phyloP scores from a whole-genome alignment of 139 green algal species.

The Tetradesmus lagerheimii region DNA sequence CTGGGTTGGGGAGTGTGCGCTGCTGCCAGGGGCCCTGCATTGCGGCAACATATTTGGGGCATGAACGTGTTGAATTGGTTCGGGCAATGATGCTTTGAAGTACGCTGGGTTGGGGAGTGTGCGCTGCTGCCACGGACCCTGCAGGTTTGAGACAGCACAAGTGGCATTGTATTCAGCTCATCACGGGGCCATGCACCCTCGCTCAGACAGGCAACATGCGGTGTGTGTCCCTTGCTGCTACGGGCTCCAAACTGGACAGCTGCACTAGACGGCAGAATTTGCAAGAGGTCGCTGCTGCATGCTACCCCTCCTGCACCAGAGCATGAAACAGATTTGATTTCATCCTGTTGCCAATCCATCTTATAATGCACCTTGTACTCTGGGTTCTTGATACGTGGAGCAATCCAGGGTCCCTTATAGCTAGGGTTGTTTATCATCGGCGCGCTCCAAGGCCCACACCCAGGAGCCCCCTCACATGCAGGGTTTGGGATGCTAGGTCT shows the following conservation, averaged over 20 bases:
- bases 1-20: constrained; percentile 85
- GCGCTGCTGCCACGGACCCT: constrained; percentile 74
- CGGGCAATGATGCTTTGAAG: constrained; percentile 69
- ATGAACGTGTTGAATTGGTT: no score
- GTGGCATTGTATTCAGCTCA: no score
- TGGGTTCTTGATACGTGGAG: constrained; percentile 92
- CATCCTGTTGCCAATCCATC: background rate
- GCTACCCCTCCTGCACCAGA: background rate
- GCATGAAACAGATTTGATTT: background rate
- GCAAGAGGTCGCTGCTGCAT: background rate
- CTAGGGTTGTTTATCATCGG: constrained; percentile 91
- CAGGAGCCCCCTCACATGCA: constrained; percentile 75
- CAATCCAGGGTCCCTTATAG: constrained; percentile 92
- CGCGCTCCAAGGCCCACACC: constrained; percentile 91
- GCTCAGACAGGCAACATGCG: no score
- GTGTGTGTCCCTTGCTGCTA: no score
- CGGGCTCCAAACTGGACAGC: background rate
- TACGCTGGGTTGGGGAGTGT: constrained; percentile 87
- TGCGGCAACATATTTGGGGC: background rate
- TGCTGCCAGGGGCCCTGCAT: constrained; percentile 73
- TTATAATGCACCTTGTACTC: constrained; percentile 83
- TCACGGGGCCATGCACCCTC: no score
- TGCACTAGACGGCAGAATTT: background rate
- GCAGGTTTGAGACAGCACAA: no score
- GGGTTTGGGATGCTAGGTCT: constrained; percentile 73